A percentile compares a stretch with the other conserved stretches of the same genome.
These are phyloP conservation scores for Penicillium verrucosum DNA, from an alignment of 2,329 filamentous ascomycete genomes.

Conservation along the genomic window DNA sequence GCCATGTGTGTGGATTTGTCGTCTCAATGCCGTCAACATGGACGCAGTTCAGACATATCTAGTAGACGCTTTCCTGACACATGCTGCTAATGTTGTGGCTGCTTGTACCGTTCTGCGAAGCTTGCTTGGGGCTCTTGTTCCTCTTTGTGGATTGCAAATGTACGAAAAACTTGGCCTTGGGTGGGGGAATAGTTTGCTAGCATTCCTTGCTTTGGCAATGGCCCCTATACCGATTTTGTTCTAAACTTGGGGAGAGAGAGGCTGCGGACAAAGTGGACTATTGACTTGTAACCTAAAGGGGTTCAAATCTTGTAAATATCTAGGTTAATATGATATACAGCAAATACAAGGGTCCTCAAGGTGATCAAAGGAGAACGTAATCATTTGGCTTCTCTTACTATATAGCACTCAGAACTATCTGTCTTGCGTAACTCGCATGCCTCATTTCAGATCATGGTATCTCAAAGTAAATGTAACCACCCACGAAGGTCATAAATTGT, in stretches of 20 bases:
- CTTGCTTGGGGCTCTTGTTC: too few species aligned
- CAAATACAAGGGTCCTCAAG: neutral
- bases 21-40: too few species aligned
- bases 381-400: neutral
- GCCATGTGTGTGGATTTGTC: too few species aligned
- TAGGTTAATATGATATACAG: neutral
- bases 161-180: too few species aligned
- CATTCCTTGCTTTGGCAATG: too few species aligned
- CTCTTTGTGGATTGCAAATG: too few species aligned
- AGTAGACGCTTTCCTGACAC: too few species aligned
- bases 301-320: neutral
- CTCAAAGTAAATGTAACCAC: neutral
- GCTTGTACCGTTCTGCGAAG: too few species aligned
- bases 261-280: neutral
- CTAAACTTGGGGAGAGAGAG: neutral
- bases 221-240: neutral
- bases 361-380: neutral
- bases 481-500: neutral
- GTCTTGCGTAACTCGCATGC: neutral
- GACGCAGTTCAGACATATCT: too few species aligned
- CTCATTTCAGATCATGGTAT: conserved; percentile 5
- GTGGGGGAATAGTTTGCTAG: too few species aligned
- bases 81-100: too few species aligned
- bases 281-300: neutral
- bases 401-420: neutral